Evolutionary conservation across 1,139 yeast genomes (phyloP), one percentile per base, ranked within the genome.

Genomic region (Pichiaceae sp.): DNA sequence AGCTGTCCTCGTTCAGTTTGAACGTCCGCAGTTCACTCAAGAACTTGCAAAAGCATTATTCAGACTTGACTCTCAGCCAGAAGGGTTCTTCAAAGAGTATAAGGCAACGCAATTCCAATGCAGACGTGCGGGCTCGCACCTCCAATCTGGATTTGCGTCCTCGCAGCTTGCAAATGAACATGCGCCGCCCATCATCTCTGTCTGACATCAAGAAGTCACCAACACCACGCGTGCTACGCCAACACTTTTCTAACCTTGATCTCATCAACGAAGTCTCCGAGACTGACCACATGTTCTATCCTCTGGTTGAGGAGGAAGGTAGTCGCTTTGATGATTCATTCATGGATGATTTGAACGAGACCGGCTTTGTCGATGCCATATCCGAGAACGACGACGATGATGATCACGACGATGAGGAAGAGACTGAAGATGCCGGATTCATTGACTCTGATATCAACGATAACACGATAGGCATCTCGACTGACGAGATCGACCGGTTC

Each of bases 401-500:
- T 14, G 28, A 25, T 15, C 15, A 25, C 28, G 28, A 25, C 14
- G 33, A 38, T 12, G 40, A 42, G 17, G 26, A 31, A 16, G 35
- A 31, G 9, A 17, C 23, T 6, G 18, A 20, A 4, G 33, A n/a
- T 7, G 21, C 25, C 11, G 23, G 16, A 4, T 16, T 11, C 6
- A 34, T 16, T 24, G 27, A 8, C 14, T 18, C 8, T 6, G 21
- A 29, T 17, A 29, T 14, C 15, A 7, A 18, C 3, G 29, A 26
- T 23, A 17, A 25, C 28, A 25, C 28, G 5, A 9, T 25, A 7
- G 16, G 16, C 8, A 14, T 25, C 23, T 36, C 34, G 33, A 26
- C 30, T 12, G 23, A 42, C n/a, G 52, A 45, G 21, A 26, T 48
- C n/a, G 44, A 44, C 23, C 43, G 49, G 48, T 52, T 52, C 39